These are phyloP conservation scores for Oryza punctata DNA, from an alignment of 176 grass and related monocot species.

Conservation along the genomic window DNA sequence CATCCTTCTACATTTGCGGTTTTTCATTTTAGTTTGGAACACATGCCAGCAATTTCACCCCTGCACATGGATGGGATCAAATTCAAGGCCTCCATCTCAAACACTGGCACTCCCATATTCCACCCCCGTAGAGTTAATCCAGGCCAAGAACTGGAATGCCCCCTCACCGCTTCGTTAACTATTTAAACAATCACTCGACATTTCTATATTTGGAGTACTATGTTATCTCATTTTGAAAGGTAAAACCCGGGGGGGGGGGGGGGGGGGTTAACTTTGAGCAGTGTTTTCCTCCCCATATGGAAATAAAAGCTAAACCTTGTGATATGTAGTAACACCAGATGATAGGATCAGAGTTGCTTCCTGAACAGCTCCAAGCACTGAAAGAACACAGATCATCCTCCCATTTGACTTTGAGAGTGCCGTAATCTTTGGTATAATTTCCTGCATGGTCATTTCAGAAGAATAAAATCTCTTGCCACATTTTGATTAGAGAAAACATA, in stretches of 20 bases:
- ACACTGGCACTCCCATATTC: not conserved
- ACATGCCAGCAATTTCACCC: not conserved
- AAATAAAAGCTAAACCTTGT: constrained; percentile 55
- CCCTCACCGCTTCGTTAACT: not conserved
- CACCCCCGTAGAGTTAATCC: not conserved
- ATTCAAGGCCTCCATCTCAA: not conserved
- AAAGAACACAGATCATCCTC: constrained; percentile 41
- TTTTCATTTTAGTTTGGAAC: not conserved
- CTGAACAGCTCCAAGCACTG: constrained; percentile 36
- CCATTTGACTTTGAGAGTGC: constrained; percentile 19
- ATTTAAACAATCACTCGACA: not conserved
- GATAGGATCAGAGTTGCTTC: constrained; percentile 43
- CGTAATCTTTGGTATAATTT: constrained; percentile 36
- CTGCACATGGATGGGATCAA: not conserved
- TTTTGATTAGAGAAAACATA: not conserved
- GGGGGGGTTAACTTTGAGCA: not conserved
- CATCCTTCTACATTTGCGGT: not conserved
- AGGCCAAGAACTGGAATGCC: not conserved
- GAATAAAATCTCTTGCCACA: constrained; percentile 2
- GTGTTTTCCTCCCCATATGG: constrained; percentile 4
- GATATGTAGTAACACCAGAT: constrained; percentile 31
- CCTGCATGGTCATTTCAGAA: constrained; percentile 34
- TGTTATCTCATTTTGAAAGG: not conserved
- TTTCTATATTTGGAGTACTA: constrained; percentile 9
- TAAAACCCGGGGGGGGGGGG: too few species aligned